Conservation (phyloP, 176 grass and related monocot species). For the Musa itinerans region DNA sequence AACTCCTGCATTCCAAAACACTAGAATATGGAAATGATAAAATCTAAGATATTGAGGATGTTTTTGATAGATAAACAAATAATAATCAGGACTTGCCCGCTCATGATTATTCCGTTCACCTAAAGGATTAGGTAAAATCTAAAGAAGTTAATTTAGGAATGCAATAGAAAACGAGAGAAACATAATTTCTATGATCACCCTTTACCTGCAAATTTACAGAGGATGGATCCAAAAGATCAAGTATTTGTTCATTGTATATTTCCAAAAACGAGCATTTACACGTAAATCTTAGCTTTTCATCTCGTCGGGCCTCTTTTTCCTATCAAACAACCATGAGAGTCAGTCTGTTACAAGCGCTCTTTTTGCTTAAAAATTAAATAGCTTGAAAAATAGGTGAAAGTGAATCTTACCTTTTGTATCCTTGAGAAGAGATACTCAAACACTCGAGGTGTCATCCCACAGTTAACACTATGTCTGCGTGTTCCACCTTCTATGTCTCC, state of each 20-base stretch:
- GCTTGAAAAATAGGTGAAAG: neutral
- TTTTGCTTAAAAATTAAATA: neutral
- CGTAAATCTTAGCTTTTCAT: slow-evolving; percentile 82
- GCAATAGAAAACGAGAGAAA: neutral
- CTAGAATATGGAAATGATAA: neutral
- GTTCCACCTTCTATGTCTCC: slow-evolving; percentile 94
- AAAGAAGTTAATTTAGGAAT: neutral
- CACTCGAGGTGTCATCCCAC: slow-evolving; percentile 95
- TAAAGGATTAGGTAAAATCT: neutral
- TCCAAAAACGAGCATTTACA: slow-evolving; percentile 97
- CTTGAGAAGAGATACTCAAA: slow-evolving; percentile 91
- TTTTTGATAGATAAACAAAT: neutral
- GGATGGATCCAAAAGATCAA: slow-evolving; percentile 81
- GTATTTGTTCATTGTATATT: slow-evolving; percentile 94
- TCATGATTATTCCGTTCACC: neutral
- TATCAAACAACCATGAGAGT: slow-evolving; percentile 28
- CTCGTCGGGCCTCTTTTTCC: slow-evolving; percentile 80
- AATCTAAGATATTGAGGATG: neutral
- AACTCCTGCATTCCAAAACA: neutral
- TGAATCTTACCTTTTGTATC: slow-evolving; percentile 67
- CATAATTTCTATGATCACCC: neutral
- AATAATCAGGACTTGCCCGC: neutral
- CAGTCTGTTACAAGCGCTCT: slow-evolving; percentile 9
- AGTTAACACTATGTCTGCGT: slow-evolving; percentile 76
- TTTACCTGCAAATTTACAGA: slow-evolving; percentile 78